Base-by-base conservation (phyloP, 2,329 filamentous ascomycete genomes). In the Pseudogymnoascus sp. region DNA sequence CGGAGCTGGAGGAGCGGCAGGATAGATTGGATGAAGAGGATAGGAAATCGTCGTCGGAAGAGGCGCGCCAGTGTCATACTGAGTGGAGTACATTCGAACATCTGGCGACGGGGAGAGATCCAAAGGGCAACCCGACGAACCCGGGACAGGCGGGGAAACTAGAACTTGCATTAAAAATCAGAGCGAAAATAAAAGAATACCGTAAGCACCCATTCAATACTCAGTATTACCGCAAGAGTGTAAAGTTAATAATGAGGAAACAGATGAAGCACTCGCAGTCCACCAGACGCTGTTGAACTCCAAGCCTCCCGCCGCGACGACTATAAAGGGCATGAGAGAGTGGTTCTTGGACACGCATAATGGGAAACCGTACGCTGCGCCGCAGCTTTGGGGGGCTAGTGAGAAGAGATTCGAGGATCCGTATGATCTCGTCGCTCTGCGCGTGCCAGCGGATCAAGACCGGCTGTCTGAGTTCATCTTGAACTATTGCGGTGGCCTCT, bases 391-490 rank as follows among this genome's bases (percentile, higher is more conserved):
- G 66, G 70, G 66, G 2, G 64, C 62, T 6, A 68, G 65, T 56
- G 62, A 50, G 37, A 41, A 50, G 1, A 66, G 62, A 1, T 69
- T 64, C 31, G 60, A 65, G 10, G 63, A 68, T 50, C 33, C 61
- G 11, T 50, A 68, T 31, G 70, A 72, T 31, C 65, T 72, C 1
- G 69, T 73, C 6, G 70, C 69, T 6, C 61, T 73, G n/a, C 61
- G 66, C 14, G 68, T 67, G 3, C 63, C 63, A 24, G 61, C 66
- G 10, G 68, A 70, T 10, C 64, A 70, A 56, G 71, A 73, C 53
- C 65, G 70, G 4, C 59, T 72, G 2, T 71, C 70, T 2, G 62
- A 62, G 6, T 71, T 75, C 61, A 64, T 73, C 10, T 65, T 71
- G 50, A 68, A 70, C 26, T 69, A 71, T 37, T 64, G 69, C 5